These are phyloP conservation scores for Peniophora sp. DNA, from an alignment of 1,284 basidiomycete genomes.

Conservation along the genomic window DNA sequence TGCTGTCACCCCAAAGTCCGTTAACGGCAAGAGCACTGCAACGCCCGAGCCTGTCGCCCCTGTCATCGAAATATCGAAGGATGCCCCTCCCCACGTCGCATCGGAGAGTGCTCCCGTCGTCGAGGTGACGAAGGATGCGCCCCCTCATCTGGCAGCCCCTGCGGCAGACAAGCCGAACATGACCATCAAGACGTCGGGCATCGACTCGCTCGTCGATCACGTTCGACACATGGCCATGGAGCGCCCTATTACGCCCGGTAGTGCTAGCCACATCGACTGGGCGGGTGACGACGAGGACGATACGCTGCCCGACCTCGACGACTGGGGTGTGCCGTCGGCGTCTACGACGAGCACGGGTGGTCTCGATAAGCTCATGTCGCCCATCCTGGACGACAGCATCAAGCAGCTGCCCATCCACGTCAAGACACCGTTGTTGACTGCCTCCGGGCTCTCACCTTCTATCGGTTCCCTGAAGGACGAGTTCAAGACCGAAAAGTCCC, in stretches of 20 bases:
- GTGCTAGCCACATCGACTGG: slow-evolving; percentile 74
- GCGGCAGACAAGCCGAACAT: slow-evolving; percentile 16
- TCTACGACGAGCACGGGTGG: slow-evolving; percentile 14
- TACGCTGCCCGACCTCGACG: slow-evolving; percentile 70
- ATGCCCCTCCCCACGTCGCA: no score
- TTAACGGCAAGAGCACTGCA: slow-evolving; percentile 15
- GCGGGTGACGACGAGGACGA: slow-evolving; percentile 72
- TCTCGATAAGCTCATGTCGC: slow-evolving; percentile 41
- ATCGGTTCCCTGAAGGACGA: not conserved
- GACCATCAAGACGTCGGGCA: slow-evolving; percentile 44
- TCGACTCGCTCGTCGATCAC: slow-evolving; percentile 65
- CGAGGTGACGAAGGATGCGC: slow-evolving; percentile 41
- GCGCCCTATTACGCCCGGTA: slow-evolving; percentile 50
- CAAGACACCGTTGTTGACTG: slow-evolving; percentile 14
- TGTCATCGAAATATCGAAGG: no score
- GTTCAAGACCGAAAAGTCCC: not conserved
- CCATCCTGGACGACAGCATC: slow-evolving; percentile 58
- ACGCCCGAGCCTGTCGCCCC: slow-evolving; percentile 5
- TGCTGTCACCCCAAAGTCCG: no score
- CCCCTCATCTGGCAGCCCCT: slow-evolving; percentile 42
- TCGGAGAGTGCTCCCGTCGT: no score
- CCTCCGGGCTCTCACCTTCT: slow-evolving; percentile 13
- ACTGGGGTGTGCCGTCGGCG: slow-evolving; percentile 62
- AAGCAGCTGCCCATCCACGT: slow-evolving; percentile 48
- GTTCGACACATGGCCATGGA: slow-evolving; percentile 66